Evolutionary conservation across 129 eudicot genomes (phyloP).

Genomic region (Flaveria ramosissima): DNA sequence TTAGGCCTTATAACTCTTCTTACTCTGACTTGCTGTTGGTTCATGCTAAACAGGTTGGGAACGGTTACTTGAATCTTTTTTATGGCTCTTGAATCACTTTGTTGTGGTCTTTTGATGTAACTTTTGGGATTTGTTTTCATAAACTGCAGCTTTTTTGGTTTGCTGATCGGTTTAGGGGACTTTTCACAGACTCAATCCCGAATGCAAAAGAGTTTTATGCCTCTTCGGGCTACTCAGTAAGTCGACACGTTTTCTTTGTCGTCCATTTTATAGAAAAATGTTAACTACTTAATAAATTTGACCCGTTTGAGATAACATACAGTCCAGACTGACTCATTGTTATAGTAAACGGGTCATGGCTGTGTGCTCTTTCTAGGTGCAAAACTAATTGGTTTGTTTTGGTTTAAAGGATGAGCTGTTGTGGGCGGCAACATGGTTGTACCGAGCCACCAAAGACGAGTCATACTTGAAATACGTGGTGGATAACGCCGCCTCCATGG

Average conservation of each 20-base stretch:
- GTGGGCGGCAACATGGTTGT: conserved; percentile 95
- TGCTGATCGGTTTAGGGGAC: conserved; percentile 81
- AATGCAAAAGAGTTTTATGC: conserved; percentile 60
- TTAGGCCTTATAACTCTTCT: conserved; percentile 69
- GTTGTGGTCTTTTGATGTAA: conserved; percentile 9
- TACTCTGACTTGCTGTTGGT: conserved; percentile 62
- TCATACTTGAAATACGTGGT: conserved; percentile 66
- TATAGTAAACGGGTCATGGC: not conserved
- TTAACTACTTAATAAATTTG: not conserved
- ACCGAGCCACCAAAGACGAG: conserved; percentile 66
- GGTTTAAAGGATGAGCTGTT: conserved; percentile 63
- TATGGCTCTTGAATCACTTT: conserved; percentile 3
- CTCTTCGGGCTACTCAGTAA: conserved; percentile 75
- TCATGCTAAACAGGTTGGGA: conserved; percentile 74
- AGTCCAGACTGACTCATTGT: not conserved
- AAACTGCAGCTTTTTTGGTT: conserved; percentile 76
- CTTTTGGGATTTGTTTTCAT: conserved; percentile 6
- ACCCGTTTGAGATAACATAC: not conserved
- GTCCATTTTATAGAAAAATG: too few relatives aligned
- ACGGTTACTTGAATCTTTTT: not conserved
- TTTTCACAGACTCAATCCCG: conserved; percentile 60
- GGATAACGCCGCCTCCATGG: conserved; percentile 68
- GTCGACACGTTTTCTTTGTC: conserved; percentile 3
- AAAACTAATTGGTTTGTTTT: conserved; percentile 1
- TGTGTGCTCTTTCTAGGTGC: not conserved